These are phyloP conservation scores for Nicotiana otophora DNA, from an alignment of 257 asterid genomes.

Conservation along the genomic window DNA sequence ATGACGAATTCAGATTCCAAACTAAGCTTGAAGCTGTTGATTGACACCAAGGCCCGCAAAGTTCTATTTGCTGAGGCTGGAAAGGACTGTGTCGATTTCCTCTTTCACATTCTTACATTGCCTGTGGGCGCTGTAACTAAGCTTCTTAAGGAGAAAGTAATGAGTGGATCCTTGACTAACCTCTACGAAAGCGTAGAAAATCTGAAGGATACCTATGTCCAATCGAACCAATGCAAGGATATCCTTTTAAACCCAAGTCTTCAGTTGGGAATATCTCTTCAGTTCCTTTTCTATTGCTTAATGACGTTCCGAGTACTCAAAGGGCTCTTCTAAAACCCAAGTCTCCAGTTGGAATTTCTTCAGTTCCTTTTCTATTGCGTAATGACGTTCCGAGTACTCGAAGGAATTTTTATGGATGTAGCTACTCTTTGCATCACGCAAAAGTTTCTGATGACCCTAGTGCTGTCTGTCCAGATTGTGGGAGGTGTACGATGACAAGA, in stretches of 20 bases:
- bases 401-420: background rate
- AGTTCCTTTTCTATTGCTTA: conserved; percentile 7
- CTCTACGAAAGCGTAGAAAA: conserved; percentile 22
- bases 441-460: too few relatives aligned
- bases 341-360: background rate
- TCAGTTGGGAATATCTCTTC: too few relatives aligned
- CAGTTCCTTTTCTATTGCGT: background rate
- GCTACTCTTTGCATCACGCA: too few relatives aligned
- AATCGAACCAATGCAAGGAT: conserved; percentile 9
- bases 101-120: background rate
- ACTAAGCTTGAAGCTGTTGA: background rate
- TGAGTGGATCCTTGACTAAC: conserved; percentile 23
- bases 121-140: conserved; percentile 15
- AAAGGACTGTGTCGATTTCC: background rate
- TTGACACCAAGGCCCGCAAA: background rate
- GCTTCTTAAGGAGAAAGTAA: conserved; percentile 8
- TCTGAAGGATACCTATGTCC: conserved; percentile 19
- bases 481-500: background rate
- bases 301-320: background rate
- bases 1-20: background rate
- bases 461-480: conserved; percentile 13
- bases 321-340: conserved; percentile 10
- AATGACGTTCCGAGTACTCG: background rate
- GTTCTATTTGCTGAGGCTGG: background rate
- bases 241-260: conserved; percentile 9